A percentile compares a stretch with the other conserved stretches of the same genome.
phyloP scores from a whole-genome alignment of 441 rosid species.

The Viola pubescens region DNA sequence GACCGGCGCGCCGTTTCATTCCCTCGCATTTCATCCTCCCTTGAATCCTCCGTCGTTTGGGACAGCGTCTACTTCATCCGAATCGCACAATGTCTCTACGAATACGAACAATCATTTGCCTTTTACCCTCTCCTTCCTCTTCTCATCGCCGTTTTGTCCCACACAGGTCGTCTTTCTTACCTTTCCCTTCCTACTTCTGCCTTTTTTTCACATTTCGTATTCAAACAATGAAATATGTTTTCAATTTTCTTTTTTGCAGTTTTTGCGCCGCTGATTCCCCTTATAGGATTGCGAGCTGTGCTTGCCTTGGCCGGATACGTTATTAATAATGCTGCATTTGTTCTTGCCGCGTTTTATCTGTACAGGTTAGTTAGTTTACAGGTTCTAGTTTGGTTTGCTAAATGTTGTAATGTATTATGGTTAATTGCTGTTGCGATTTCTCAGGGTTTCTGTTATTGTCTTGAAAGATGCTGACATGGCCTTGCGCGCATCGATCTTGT shows the following conservation, averaged over 20 bases:
- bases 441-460: slow-evolving; percentile 64
- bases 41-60: slow-evolving; percentile 75
- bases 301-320: slow-evolving; percentile 67
- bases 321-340: slow-evolving; percentile 59
- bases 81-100: slow-evolving; percentile 80
- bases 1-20: slow-evolving; percentile 10
- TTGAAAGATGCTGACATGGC: slow-evolving; percentile 65
- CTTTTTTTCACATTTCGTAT: neutral
- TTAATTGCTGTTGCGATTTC: slow-evolving; percentile 14
- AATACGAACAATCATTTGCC: slow-evolving; percentile 86
- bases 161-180: slow-evolving; percentile 35
- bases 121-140: slow-evolving; percentile 83
- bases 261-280: slow-evolving; percentile 58
- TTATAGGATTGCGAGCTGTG: slow-evolving; percentile 70
- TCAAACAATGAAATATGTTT: neutral
- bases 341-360: slow-evolving; percentile 61
- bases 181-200: neutral
- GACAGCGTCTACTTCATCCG: slow-evolving; percentile 75
- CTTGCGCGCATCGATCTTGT: slow-evolving; percentile 56
- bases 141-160: slow-evolving; percentile 44
- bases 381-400: neutral
- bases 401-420: neutral
- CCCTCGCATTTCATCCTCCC: slow-evolving; percentile 34
- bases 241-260: slow-evolving; percentile 30
- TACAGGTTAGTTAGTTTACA: slow-evolving; percentile 36